Evolutionary conservation across 805 yeast species (phyloP), one percentile per base, ranked within the genome.

Genomic region (Dipodascus geniculatus): DNA sequence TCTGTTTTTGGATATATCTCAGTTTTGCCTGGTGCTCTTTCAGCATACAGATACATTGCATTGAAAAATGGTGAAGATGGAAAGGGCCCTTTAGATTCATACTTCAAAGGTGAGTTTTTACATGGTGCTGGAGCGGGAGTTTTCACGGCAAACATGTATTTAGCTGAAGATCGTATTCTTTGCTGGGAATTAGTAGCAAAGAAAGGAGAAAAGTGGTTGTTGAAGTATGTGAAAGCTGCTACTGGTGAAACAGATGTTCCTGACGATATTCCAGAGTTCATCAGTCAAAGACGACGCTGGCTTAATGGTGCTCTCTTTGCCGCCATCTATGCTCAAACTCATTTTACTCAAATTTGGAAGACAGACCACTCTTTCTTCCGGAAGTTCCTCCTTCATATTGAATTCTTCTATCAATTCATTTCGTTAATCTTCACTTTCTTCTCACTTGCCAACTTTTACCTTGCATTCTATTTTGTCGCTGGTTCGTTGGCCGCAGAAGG

Each of bases 241-340:
- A 84, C 83, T 50, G 98, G 96, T 61, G 97, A 90, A 68, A 91
- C 98, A 1, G 98, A 91, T 78, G 96, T 89, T 51, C 98, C 98
- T 4, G 97, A 90, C 64, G 74, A 77, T n/a, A 76, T 90, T 48
- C 85, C 96, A n/a, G 98, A 93, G 65, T 88, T 93, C 64, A 87
- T 91, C 52, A 80, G 93, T 54, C 99, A 91, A 72, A 83, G 99
- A 73, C 84, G 99, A 73, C 82, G 99, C 74, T 91, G 99, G 99
- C 77, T 91, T 57, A 91, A 91, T 68, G 99, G 99, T 67, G 95
- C 99, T 1, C 79, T 93, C 65, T 93, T 93, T 72, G 98, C 99
- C 0, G 98, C 98, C 2, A 74, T 90, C 53, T 93, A 85, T 66
- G 82, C 97, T 1, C 87, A 87, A 58, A 64, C 86, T 54, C 95